Percentiles rank a stretch among this genome's conserved stretches.
phyloP scores from a whole-genome alignment of 1,139 yeast genomes.

The Lodderomyces metapsilosis region DNA sequence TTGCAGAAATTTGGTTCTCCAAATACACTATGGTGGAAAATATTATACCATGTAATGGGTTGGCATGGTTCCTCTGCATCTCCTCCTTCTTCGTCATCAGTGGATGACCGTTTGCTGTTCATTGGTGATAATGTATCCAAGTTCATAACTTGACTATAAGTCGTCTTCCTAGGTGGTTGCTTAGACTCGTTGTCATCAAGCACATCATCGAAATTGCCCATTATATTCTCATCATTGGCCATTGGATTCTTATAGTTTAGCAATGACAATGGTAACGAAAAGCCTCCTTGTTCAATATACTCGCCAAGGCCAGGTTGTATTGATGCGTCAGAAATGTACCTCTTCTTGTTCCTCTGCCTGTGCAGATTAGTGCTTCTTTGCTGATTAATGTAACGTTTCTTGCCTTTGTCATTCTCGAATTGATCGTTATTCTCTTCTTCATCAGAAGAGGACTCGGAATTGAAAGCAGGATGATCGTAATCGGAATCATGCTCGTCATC shows the following conservation, averaged over 20 bases:
- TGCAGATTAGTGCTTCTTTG: no score
- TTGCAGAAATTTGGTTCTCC: constrained; percentile 47
- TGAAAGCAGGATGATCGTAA: background rate
- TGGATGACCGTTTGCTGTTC: constrained; percentile 1
- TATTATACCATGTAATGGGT: constrained; percentile 49
- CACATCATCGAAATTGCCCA: background rate
- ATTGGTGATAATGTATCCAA: constrained; percentile 7
- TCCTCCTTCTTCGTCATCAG: constrained; percentile 13
- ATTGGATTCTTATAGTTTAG: constrained; percentile 16
- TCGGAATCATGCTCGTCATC: constrained; percentile 7
- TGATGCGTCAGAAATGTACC: constrained; percentile 5
- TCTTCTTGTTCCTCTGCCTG: no score
- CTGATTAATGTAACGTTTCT: no score
- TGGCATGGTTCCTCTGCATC: constrained; percentile 27
- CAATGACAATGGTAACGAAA: constrained; percentile 24
- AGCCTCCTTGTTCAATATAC: constrained; percentile 8
- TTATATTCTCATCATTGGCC: background rate
- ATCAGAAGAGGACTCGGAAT: background rate
- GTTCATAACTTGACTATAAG: constrained; percentile 25
- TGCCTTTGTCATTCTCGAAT: no score
- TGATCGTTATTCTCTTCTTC: constrained; percentile 5
- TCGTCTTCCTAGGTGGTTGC: constrained; percentile 23
- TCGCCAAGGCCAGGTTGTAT: background rate
- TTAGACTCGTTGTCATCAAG: background rate
- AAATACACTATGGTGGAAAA: constrained; percentile 48